Base-by-base conservation (phyloP, 768 basidiomycete species). In the Collybiopsis confluens region DNA sequence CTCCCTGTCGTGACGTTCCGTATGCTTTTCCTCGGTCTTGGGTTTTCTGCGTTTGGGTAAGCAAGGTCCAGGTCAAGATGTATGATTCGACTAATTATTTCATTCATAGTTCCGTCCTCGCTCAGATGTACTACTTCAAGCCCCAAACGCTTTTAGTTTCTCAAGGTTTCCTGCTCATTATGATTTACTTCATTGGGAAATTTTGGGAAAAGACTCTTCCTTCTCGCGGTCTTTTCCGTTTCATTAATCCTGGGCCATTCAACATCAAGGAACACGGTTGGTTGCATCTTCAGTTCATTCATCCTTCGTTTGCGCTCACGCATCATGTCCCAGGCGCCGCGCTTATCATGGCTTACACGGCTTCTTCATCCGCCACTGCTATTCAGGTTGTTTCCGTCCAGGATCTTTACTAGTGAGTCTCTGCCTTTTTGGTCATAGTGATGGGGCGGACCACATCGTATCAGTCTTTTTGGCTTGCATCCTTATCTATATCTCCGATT, bases 41-140 rank as follows among this genome's bases (percentile, higher is more conserved):
- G 72, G 28, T 69, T 75, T 56, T 68, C 70, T 24, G 66, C 70
- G 8, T 75, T 75, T 55, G 72, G 73, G 65, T 70, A 49, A 54
- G 70, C n/a, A 24, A 43, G 59, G 37, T 26, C 21, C 23, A 23
- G 33, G 30, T 33, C 55, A 28, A 30, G n/a, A 45, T 45, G 38
- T 50, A 23, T 35, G 11, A 21, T 49, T 20, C 21, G 23, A 13
- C 47, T 36, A 10, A 6, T 9, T 24, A 16, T 38, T 10, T 10
- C 37, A 36, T 65, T 63, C 45, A 38, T 46, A 56, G 58, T 24
- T 51, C 58, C 45, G 66, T 70, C 24, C 59, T 69, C 38, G 69
- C 69, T 7, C 70, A 71, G 60, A 69, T 73, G 35, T 70, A 69
- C 64, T 72, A 70, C 55, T 61, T 62, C 67, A 70, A 70, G 61